Evolutionary conservation across 495 filamentous ascomycete genomes (phyloP).

Genomic region (Neohortaea acidophila): DNA sequence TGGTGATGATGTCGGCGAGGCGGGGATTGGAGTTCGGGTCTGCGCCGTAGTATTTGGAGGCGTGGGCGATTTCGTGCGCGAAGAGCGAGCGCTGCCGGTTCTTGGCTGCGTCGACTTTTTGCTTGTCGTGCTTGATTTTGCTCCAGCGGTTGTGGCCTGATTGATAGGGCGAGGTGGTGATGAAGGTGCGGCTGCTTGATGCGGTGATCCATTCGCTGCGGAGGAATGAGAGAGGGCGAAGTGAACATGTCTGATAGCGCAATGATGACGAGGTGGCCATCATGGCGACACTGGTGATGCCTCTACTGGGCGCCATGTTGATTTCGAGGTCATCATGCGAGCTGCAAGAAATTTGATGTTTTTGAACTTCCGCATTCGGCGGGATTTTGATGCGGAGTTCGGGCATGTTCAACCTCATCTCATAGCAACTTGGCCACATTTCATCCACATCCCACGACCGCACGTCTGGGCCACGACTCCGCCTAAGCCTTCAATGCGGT

Average conservation of each 20-base stretch:
- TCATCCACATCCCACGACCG: no score
- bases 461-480: no score
- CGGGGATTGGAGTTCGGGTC: constrained; percentile 58
- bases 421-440: no score
- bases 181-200: constrained; percentile 34
- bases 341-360: no score
- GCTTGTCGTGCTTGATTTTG: constrained; percentile 91
- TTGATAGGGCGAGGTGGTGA: constrained; percentile 31
- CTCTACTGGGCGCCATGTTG: constrained; percentile 16
- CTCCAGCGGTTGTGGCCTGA: constrained; percentile 88
- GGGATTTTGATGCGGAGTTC: no score
- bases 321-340: background rate
- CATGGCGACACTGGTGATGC: background rate
- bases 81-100: constrained; percentile 32
- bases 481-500: no score
- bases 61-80: constrained; percentile 38
- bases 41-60: constrained; percentile 48
- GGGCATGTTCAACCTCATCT: no score
- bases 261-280: background rate
- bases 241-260: constrained; percentile 9
- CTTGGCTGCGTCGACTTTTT: constrained; percentile 52
- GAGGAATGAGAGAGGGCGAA: no score
- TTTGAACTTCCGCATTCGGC: no score
- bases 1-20: constrained; percentile 51
- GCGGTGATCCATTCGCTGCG: no score